Evolutionary conservation across 164 flowering plant genomes (phyloP), one percentile per base, ranked within the genome.

Genomic region (Vitis rotundifolia): DNA sequence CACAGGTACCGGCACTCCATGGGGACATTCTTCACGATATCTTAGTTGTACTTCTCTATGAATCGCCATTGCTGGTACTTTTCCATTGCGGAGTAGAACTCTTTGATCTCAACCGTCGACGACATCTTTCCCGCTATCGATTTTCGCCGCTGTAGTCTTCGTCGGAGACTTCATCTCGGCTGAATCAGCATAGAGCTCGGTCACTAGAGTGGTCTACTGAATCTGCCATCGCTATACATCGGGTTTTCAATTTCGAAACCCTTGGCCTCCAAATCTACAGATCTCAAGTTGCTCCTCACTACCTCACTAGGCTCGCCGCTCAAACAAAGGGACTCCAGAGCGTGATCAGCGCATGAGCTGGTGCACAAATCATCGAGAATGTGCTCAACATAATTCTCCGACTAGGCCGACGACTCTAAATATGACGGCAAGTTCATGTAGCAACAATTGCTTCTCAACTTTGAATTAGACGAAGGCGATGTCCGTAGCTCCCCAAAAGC

Each of bases 1-100:
- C 97, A 91, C 73, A 87, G 78, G 80, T 88, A 91, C 28, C 91
- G 88, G 14, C 97, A 94, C 10, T 80, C 81, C 79, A 88, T 55
- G 2, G 97, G 94, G 70, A 74, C 76, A 55, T 89, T 94, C 76
- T 81, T 89, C 73, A 73, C 85, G 58, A 88, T 67, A 69, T 91
- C 97, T 67, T 64, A 91, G 66, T 91, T 91, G 79, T 89, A 92
- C 97, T 85, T 87, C 19, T 89, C 89, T 8, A 80, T 60, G 66
- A 91, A 91, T 49, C 90, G 85, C 73, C 82, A 74, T 64, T 81
- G 83, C 73, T 86, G 87, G 49, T 71, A 11, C 69, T 81, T 85
- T 75, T 89, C 97, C 0, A 83, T 75, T 1, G n/a, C 79, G 0
- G 86, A 66, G 77, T 89, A 88, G 79, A 91, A 89, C 28, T 81